Evolutionary conservation across 192 early-diverging fungal species (phyloP), one percentile per base, ranked within the genome.

Genomic region (Backusella liffmaniae): DNA sequence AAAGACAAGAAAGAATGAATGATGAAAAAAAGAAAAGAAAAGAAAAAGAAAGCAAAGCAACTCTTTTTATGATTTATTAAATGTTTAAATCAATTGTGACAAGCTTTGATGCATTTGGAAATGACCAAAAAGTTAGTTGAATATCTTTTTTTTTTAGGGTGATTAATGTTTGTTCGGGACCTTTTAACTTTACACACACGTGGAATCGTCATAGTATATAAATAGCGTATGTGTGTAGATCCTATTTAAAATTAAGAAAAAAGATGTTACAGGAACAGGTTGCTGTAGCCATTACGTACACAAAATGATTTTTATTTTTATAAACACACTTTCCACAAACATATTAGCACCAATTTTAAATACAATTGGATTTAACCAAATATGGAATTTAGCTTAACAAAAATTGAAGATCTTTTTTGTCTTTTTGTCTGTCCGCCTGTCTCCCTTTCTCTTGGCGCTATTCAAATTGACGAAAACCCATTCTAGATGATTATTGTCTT

Each of bases 41-140:
- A 39, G 37, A 39, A 39, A 39, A 23, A 29, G 56, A 59, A 59
- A 59, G 21, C 4, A 59, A 59, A 26, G 23, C 56, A 13, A 56
- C 18, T 21, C 18, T 21, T 62, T 26, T 59, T 49, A 49, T 59
- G 56, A 59, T 59, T 59, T 59, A 59, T 59, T 59, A 59, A 59
- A 59, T 59, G 23, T 59, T 29, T 62, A 62, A 62, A 62, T 26
- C 23, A 26, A 9, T 29, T 62, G 56, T 62, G 56, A 62, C 56
- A 62, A 62, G 56, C 26, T 62, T 62, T 62, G 56, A 62, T 62
- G 23, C 26, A 62, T 62, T 62, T 62, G 56, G 56, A 62, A 62
- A 62, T 62, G 56, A 62, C 53, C 53, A 56, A 56, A 53, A 53
- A 53, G 51, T 53, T 53, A 59, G 53, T 59, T 59, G 2, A 59